Base-by-base conservation (phyloP, 1,284 basidiomycete species). In the Microbotryum lychnidis-dioicae region DNA sequence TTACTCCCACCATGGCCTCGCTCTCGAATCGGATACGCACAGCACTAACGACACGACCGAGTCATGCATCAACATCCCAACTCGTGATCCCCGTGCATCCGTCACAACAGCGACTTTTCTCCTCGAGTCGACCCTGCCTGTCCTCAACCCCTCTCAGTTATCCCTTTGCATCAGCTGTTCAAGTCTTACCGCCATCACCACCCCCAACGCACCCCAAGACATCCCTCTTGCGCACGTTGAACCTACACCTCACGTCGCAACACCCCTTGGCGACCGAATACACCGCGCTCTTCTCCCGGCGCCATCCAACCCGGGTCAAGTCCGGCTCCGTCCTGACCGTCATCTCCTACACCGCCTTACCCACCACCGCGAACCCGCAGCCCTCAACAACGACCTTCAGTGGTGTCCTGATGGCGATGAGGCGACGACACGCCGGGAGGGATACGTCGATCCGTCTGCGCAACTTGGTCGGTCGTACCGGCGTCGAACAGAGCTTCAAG, bases 401-500 rank as follows among this genome's bases (percentile, higher is more conserved):
- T 3, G 91, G 92, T 54, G 87, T 96, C 52, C 79, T 96, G 57
- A 81, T 93, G 72, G 82, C 83, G 50, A 81, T 91, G 64, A 82
- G 87, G 56, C 81, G 89, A 63, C 54, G 67, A n/a, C 66, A 68
- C 56, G 82, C 87, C 50, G 91, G 91, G 0, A 80, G 83, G 31
- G 87, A 89, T 76, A 91, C 89, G 27, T 85, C 83, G 44, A 89
- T 96, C 73, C 79, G 84, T 54, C 76, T 96, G 55, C 82, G 92
- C 65, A 96, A 94, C 76, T 82, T 94, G 69, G 82, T 96, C 61
- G 87, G 90, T 71, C 81, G 88, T 68, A 89, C 86, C 12, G 91
- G 91, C 20, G 86, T 93, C 45, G 91, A 96, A 79, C 86, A 90
- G 85, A 86, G 86, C 72, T 89, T 89, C 77, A 90, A 86, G 73